Evolutionary conservation across 768 basidiomycete genomes (phyloP).

Genomic region (Cyclocybe cylindracea): DNA sequence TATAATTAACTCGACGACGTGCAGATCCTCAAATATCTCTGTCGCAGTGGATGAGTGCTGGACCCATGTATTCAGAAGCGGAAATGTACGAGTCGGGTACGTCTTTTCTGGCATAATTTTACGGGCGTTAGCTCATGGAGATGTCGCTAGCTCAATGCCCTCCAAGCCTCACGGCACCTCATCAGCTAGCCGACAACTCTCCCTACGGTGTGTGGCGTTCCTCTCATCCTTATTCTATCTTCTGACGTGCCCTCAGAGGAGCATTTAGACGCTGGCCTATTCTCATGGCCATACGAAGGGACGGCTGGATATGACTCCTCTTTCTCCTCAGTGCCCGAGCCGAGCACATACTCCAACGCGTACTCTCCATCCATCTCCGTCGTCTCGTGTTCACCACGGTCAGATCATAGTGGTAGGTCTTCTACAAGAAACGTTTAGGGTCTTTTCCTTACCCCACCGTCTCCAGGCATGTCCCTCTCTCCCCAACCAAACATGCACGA

Average conservation of each 20-base stretch:
- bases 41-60: slow-evolving; percentile 25
- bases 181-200: slow-evolving; percentile 8
- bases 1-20: not conserved
- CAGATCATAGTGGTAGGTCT: slow-evolving; percentile 32
- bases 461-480: slow-evolving; percentile 23
- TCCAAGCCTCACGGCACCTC: slow-evolving; percentile 17
- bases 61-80: slow-evolving; percentile 22
- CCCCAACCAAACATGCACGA: slow-evolving; percentile 34
- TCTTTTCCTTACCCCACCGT: slow-evolving; percentile 4
- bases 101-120: not conserved
- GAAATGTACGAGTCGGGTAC: slow-evolving; percentile 27
- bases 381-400: slow-evolving; percentile 30
- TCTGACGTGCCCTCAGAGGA: slow-evolving; percentile 18
- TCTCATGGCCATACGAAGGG: slow-evolving; percentile 29
- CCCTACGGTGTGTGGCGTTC: slow-evolving; percentile 9
- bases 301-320: slow-evolving; percentile 21
- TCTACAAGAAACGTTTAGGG: not conserved
- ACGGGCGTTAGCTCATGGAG: not conserved
- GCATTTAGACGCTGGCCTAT: slow-evolving; percentile 18
- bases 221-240: not conserved
- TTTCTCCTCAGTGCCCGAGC: slow-evolving; percentile 20
- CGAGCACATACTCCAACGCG: slow-evolving; percentile 15
- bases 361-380: slow-evolving; percentile 32
- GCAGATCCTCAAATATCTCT: slow-evolving; percentile 20
- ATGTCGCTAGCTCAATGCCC: slow-evolving; percentile 20